These are phyloP conservation scores for Myxozyma melibiosi DNA, from an alignment of 805 yeast species.

Conservation along the genomic window DNA sequence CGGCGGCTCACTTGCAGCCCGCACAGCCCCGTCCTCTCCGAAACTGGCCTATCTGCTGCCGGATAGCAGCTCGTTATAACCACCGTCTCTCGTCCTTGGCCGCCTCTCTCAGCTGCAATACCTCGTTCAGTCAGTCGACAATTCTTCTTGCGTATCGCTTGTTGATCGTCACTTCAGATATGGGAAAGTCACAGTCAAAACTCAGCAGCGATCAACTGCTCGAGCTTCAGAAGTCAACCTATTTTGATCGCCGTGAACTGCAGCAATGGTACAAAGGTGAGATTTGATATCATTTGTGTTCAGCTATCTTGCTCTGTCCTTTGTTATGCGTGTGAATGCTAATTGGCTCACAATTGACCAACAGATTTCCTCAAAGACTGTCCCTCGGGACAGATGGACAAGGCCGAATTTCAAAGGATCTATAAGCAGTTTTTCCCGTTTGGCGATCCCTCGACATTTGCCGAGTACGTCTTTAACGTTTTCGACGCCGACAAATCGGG, in stretches of 20 bases:
- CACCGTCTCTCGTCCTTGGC: background rate
- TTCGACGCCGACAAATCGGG: slow-evolving; percentile 84
- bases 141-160: no score
- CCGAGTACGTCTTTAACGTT: slow-evolving; percentile 82
- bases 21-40: no score
- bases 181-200: slow-evolving; percentile 96
- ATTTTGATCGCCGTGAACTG: slow-evolving; percentile 88
- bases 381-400: slow-evolving; percentile 83
- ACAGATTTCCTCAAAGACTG: slow-evolving; percentile 82
- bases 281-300: background rate
- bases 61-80: no score
- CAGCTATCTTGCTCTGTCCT: background rate
- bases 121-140: no score
- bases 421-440: slow-evolving; percentile 97
- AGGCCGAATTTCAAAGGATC: slow-evolving; percentile 85
- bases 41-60: background rate
- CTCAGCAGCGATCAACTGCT: slow-evolving; percentile 86
- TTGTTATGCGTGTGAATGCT: background rate
- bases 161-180: slow-evolving; percentile 40
- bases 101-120: background rate
- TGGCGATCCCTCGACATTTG: slow-evolving; percentile 93
- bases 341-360: background rate
- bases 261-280: slow-evolving; percentile 96
- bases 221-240: slow-evolving; percentile 79
- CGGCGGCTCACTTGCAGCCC: no score